Evolutionary conservation across 306 rosid species (phyloP).

Genomic region (Canavalia gladiata): DNA sequence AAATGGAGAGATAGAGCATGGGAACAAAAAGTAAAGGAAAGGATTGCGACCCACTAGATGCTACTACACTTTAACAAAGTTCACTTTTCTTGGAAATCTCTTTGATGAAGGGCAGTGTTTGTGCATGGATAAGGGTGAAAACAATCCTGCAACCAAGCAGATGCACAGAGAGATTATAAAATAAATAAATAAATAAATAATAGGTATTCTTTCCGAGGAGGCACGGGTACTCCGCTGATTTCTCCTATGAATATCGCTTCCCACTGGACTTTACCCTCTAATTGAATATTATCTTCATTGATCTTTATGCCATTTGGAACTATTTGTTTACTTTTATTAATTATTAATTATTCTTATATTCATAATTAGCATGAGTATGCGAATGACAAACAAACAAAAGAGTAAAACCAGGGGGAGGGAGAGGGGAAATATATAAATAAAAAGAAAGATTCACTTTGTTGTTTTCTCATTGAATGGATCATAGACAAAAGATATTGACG

Average conservation of each 20-base stretch:
- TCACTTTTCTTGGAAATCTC: conserved; percentile 77
- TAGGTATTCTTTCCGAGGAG: conserved; percentile 68
- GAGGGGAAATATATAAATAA: neutral
- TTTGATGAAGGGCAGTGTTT: conserved; percentile 47
- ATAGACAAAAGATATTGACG: conserved; percentile 34
- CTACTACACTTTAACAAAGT: conserved; percentile 62
- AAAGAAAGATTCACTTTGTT: conserved; percentile 42
- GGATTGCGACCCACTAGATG: conserved; percentile 45
- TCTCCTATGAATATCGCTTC: conserved; percentile 77
- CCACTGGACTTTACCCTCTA: conserved; percentile 47
- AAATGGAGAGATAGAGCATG: conserved; percentile 39
- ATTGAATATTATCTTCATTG: conserved; percentile 42
- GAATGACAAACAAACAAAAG: conserved; percentile 18
- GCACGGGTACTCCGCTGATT: conserved; percentile 98
- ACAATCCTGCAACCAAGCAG: conserved; percentile 48
- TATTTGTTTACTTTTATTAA: conserved; percentile 20
- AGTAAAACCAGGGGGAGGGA: neutral
- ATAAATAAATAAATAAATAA: neutral
- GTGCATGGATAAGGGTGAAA: conserved; percentile 55
- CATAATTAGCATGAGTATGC: neutral
- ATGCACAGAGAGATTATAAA: conserved; percentile 41
- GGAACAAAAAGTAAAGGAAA: conserved; percentile 49
- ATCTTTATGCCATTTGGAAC: conserved; percentile 46
- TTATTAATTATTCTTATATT: conserved; percentile 5
- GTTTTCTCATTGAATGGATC: conserved; percentile 36